These are phyloP conservation scores for Fusarium torulosum DNA, from an alignment of 2,329 filamentous ascomycete genomes.

Conservation along the genomic window DNA sequence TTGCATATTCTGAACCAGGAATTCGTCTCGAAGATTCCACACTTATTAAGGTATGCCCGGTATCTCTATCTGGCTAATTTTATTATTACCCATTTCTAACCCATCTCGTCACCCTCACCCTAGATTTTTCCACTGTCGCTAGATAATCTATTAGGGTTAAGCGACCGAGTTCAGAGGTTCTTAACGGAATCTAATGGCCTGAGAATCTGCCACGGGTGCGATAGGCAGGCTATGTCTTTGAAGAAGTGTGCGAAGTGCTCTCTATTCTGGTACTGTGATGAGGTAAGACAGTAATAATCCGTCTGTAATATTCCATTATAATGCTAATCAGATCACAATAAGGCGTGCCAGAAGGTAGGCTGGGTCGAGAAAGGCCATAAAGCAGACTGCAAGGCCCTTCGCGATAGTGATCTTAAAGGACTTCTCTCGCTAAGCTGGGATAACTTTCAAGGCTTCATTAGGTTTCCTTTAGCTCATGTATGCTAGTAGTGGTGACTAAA, in stretches of 20 bases:
- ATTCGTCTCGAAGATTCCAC: not conserved
- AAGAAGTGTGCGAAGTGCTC: slow-evolving; percentile 1
- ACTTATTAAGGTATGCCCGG: not conserved
- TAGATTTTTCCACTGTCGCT: not conserved
- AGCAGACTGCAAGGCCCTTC: not conserved
- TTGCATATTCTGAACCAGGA: not conserved
- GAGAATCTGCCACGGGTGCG: not conserved
- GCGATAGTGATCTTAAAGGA: not conserved
- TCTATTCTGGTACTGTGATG: slow-evolving; percentile 1
- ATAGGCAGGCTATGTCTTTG: not conserved
- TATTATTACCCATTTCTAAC: accelerated
- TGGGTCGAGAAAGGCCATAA: not conserved
- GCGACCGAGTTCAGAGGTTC: not conserved
- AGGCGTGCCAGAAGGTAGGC: not conserved
- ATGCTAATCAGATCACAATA: not conserved
- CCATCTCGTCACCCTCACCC: no score
- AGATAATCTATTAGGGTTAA: not conserved
- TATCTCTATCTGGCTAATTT: no score
- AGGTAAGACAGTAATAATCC: not conserved
- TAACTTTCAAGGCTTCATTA: not conserved
- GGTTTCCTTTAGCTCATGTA: not conserved
- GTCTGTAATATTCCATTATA: accelerated
- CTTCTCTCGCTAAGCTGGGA: not conserved
- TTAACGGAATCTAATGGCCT: not conserved
- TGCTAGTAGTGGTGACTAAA: no score